Evolutionary conservation across 495 filamentous ascomycete species (phyloP), one percentile per base, ranked within the genome.

Genomic region (Corynascus novoguineensis): DNA sequence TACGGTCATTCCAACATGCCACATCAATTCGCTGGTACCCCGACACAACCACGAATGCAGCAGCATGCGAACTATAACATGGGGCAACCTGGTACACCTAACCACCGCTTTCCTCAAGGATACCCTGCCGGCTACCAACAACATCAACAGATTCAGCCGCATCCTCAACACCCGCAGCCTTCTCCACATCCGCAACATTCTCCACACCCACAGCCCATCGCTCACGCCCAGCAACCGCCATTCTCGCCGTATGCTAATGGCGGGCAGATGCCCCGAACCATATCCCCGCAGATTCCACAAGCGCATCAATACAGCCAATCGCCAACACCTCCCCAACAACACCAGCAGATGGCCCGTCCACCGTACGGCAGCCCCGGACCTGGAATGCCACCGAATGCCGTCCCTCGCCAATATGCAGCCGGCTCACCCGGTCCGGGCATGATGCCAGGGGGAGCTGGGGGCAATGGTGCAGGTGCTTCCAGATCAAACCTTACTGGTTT

Each of bases 1-100:
- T 73, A 71, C 34, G 69, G 71, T 11, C 75, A 76, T 47, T 63
- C 69, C 34, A 69, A 69, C 53, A 61, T 76, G 57, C 68, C 68
- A 7, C 63, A 63, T 12, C 72, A 72, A 32, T 63, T 71, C 40
- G 70, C 68, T 12, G 57, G 63, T n/a, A 70, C 62, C 47, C 68
- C 71, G 12, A 55, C 65, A n/a, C 73, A 72, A 46, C 65, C 63
- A 24, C 74, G 69, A 37, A 68, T 69, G 50, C 59, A 63, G 32
- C 71, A 58, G 35, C 68, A 70, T 45, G 28, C 56, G 15, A 58
- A 62, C 17, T 63, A 63, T 45, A 66, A 62, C 40, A 60, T 68
- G 55, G 63, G 58, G 21, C 71, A 68, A 25, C 60, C 67, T 10
- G 61, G 50, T 1, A 64, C 67, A 9, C 71, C 71, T 2, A 60